Evolutionary conservation across 129 eudicot species (phyloP).

Genomic region (Helichrysum umbraculigerum): DNA sequence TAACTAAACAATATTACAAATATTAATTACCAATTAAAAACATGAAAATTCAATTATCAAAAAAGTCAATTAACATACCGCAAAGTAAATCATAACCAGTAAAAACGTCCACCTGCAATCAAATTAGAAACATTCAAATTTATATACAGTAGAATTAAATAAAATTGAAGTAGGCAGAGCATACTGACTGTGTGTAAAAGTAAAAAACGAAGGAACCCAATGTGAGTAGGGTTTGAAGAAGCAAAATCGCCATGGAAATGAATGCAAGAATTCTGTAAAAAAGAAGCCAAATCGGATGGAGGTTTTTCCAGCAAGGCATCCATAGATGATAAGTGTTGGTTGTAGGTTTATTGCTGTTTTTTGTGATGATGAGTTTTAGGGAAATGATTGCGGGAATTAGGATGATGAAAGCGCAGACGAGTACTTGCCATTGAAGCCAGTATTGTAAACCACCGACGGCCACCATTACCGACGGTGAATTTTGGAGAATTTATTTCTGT

Average conservation of each 20-base stretch:
- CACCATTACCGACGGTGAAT: conserved; percentile 4
- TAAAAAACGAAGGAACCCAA: conserved; percentile 61
- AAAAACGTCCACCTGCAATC: conserved; percentile 82
- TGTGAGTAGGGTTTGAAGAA: conserved; percentile 38
- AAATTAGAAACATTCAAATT: background rate
- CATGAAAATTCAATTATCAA: background rate
- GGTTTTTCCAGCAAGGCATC: conserved; percentile 72
- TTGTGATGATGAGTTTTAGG: conserved; percentile 28
- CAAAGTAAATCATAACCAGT: conserved; percentile 71
- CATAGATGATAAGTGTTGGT: conserved; percentile 39
- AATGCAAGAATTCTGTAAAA: conserved; percentile 59
- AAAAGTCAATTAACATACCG: conserved; percentile 43
- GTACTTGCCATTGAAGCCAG: conserved; percentile 83
- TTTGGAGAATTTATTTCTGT: background rate
- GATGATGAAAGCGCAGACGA: conserved; percentile 54
- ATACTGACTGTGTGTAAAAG: conserved; percentile 77
- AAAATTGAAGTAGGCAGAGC: background rate
- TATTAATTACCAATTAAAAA: too few species aligned
- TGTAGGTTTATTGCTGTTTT: background rate
- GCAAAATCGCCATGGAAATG: conserved; percentile 54
- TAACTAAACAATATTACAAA: too few species aligned
- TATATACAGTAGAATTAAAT: background rate
- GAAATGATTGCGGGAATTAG: conserved; percentile 46
- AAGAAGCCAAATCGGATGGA: conserved; percentile 68
- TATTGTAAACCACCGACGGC: conserved; percentile 37